Evolutionary conservation across 768 basidiomycete genomes (phyloP), one percentile per base, ranked within the genome.

Genomic region (Vararia minispora): DNA sequence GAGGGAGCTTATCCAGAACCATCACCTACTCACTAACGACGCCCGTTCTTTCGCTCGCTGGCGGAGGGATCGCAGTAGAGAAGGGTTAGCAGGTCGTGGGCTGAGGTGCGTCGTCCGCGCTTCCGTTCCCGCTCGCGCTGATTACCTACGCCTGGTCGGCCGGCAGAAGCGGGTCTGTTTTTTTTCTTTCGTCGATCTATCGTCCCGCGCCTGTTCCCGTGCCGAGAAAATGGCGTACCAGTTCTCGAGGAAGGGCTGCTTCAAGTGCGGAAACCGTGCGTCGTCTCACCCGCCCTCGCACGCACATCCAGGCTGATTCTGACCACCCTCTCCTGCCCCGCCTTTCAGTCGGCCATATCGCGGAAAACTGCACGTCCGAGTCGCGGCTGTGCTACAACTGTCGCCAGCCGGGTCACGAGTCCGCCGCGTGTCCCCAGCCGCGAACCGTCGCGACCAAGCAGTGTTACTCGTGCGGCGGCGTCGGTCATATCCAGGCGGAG

Each of bases 301-400:
- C 30, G 23, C 21, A 17, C 18, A 13, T 20, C 31, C 42, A 26
- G 31, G 24, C 37, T 29, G 38, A 35, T 40, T 35, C 42, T 48
- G 34, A 35, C 36, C 33, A 33, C 42, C 46, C 46, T 29, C 21
- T 48, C 37, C 47, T 43, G 34, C 42, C 44, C 26, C 35, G 41
- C 28, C 20, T 25, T 40, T 10, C 50, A 91, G 89, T 91, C 56
- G 89, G 89, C 33, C 89, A 94, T 59, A 85, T 92, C 53, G 89
- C 89, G 52, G 87, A 89, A 68, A 84, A 81, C 52, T 94, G 89
- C 57, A 72, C 86, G 32, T 86, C 85, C 46, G 83, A 84, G 52
- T 76, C 85, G 58, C 76, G 87, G 51, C 73, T 94, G 43, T 94
- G 90, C 64, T 94, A 90, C 65, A 94, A 92, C 57, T 94, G 90